Base-by-base conservation (phyloP, 768 basidiomycete genomes). In the Pleurotus tuoliensis region DNA sequence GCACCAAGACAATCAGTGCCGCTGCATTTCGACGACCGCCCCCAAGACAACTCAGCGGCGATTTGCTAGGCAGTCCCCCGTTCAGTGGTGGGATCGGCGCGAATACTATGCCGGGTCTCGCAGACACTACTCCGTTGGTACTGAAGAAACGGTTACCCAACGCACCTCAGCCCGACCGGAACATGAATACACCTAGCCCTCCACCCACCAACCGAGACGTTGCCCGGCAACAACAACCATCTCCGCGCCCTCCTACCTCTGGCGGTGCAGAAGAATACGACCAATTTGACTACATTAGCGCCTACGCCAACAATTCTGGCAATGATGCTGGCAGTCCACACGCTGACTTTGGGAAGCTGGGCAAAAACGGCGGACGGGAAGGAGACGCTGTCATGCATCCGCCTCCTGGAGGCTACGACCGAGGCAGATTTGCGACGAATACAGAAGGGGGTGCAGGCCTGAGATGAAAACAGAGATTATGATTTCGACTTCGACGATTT, bases 21-120 rank as follows among this genome's bases (percentile, higher is more conserved):
- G 86, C 88, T 4, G 88, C 88, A 22, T 92, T 92, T 70, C 81
- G 79, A 63, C 74, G 86, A 25, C 82, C 78, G 30, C 73, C 73
- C 45, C 66, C 62, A 1, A 50, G 56, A 22, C 41, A 46, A 24
- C 39, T 37, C 27, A 57, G 51, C 25, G 38, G 37, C 20, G 40
- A 51, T 46, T 37, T 38, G 16, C 27, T 41, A 25, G 27, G 20
- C 12, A 49, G 27, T 15, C 45, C 45, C 9, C 47, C 39, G 12
- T 38, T 56, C 30, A 50, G 48, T 5, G 50, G 43, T 24, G 56
- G 45, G 20, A 52, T 51, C 38, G 56, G 49, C n/a, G 48, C 47
- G 12, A 39, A 53, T n/a, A 53, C 51, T 15, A 53, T 53, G 37
- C 16, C 51, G 18, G 51, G 51, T 13, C 64, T 71, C 6, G 72